Evolutionary conservation across 768 basidiomycete genomes (phyloP), one percentile per base, ranked within the genome.

Genomic region (Melanogaster broomeanus): DNA sequence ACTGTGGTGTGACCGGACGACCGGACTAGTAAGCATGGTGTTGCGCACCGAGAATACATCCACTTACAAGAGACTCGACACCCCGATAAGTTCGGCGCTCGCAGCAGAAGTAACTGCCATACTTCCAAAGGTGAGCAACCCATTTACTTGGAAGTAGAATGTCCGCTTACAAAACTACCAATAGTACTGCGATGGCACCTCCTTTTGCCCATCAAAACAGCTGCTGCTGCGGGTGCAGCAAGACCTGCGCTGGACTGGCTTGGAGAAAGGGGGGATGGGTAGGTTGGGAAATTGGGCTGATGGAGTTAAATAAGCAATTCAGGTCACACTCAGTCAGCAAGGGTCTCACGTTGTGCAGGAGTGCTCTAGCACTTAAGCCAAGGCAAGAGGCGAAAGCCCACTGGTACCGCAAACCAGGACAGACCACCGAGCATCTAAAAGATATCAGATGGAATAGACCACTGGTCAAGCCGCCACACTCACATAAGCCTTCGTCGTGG

Each of bases 391-490:
- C 78, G 51, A 80, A 78, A 0, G 72, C 75, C 60, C 77, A 80
- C n/a, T 12, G 79, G 79, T n/a, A 79, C 75, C 4, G 77, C 74
- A 45, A 80, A 78, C 82, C 81, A 83, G 1, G 81, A 80, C 28
- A 83, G 61, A 6, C 80, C 82, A 4, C 82, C 81, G 27, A 82
- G 69, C 73, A 82, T 79, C 75, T 80, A 55, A 37, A 19, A 21
- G 30, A 22, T 10, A 27, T 18, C 27, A 9, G 24, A 33, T 25
- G 10, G 45, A 13, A 25, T 21, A 11, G 18, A 6, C 9, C 33
- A 22, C 31, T 3, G 2, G 25, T 33, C 18, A 30, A 16, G 28
- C 25, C 11, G 2, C 24, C 21, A 28, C 42, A 62, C 74, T 48
- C 25, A 77, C 76, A 56, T 80, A 81, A 16, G 79, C 78, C 52